Evolutionary conservation across 2,329 filamentous ascomycete species (phyloP), one percentile per base, ranked within the genome.

Genomic region (Ophiostoma sp.): DNA sequence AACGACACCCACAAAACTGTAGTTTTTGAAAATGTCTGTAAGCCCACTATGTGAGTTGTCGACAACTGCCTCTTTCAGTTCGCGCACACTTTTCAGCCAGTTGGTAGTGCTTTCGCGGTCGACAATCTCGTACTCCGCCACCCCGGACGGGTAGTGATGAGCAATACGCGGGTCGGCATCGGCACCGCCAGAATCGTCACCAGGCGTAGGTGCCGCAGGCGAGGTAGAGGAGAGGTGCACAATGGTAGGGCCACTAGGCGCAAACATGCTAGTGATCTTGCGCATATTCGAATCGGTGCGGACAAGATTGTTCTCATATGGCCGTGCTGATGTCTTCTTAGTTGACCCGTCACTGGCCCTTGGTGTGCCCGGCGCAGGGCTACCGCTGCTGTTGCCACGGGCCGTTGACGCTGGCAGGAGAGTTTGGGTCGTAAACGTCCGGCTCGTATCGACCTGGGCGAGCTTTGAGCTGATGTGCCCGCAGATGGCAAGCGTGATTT

Each of bases 201-300:
- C 6, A 9, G 38, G 16, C 9, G 40, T 11, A 12, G 60, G 18
- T 9, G 40, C 16, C 5, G 60, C 40, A 6, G 60, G 60, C 16
- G 60, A 12, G 16, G 60, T 63, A 45, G 65, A 72, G 11, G 67
- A 49, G 12, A 45, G 27, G 27, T 66, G 65, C n/a, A 62, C 62
- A 0, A 65, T 49, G n/a, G 60, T 42, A n/a, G 80, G 74, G 36
- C 75, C 72, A 66, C 81, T 79, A 18, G 87, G 84, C n/a, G 87
- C 84, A 44, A 99, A 86, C 94, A 99, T 98, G 70, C 91, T 93
- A 0, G 95, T 99, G 71, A 99, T 99, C 77, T 99, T 99, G 69
- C 93, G 90, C 72, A 92, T 83, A 69, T 89, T 91, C 1, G 91
- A 88, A 76, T 99, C 95, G 11, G 94, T 98, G 27, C 95, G 88